A percentile compares a stretch with the other conserved stretches of the same genome.
phyloP scores from a whole-genome alignment of 805 yeast species.

The Sungouiozyma ichnusensis region DNA sequence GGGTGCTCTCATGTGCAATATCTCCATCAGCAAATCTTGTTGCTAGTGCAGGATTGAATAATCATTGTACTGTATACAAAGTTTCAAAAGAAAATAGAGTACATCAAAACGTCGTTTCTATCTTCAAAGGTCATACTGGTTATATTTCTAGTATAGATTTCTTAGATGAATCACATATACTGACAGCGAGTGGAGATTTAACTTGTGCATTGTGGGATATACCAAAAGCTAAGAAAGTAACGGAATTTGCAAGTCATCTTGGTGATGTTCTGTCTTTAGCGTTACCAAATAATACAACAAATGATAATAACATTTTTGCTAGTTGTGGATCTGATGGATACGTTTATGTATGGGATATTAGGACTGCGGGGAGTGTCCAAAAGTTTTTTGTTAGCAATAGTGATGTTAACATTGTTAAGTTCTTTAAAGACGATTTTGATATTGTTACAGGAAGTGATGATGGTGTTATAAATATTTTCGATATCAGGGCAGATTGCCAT shows the following conservation, averaged over 20 bases:
- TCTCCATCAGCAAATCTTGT: constrained; percentile 56
- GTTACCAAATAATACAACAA: constrained; percentile 15
- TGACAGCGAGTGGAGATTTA: constrained; percentile 78
- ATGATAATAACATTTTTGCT: constrained; percentile 33
- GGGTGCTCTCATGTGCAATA: constrained; percentile 68
- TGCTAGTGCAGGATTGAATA: constrained; percentile 79
- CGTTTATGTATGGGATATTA: constrained; percentile 55
- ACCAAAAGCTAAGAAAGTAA: constrained; percentile 40
- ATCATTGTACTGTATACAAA: constrained; percentile 62
- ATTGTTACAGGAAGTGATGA: constrained; percentile 75
- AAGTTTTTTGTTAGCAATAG: constrained; percentile 44
- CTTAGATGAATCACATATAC: constrained; percentile 40
- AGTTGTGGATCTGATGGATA: constrained; percentile 63
- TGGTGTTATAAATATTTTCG: constrained; percentile 59
- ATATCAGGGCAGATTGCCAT: constrained; percentile 66
- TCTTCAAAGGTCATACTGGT: constrained; percentile 72
- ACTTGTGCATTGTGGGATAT: constrained; percentile 76
- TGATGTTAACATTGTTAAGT: constrained; percentile 54
- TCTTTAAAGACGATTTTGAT: constrained; percentile 61
- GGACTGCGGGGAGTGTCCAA: constrained; percentile 40
- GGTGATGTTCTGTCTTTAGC: constrained; percentile 58
- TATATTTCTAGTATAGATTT: constrained; percentile 71
- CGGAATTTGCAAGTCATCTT: constrained; percentile 53
- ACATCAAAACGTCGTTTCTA: constrained; percentile 37
- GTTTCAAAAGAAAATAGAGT: constrained; percentile 28